These are phyloP conservation scores for Backusella tarrabulga DNA, from an alignment of 192 early-diverging fungal species.

Conservation along the genomic window DNA sequence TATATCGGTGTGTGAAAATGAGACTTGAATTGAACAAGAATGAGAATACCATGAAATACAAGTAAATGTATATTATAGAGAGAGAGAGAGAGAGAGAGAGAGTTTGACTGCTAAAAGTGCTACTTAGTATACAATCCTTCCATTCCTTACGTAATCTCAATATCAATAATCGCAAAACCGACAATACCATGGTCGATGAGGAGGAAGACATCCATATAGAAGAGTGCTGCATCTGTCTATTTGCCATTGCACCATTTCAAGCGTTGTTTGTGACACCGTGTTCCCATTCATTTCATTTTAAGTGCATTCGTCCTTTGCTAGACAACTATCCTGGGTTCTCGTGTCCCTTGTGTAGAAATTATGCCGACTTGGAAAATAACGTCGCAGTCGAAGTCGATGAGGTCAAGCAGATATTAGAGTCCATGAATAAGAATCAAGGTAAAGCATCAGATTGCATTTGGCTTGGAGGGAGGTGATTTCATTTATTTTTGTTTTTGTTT, in stretches of 20 bases:
- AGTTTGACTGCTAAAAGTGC: too few relatives aligned
- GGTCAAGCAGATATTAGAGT: background rate
- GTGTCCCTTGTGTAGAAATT: slow-evolving; percentile 90
- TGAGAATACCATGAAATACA: slow-evolving; percentile 58
- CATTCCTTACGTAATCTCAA: background rate
- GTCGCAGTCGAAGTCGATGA: slow-evolving; percentile 50
- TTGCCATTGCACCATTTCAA: slow-evolving; percentile 73
- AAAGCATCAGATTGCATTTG: too few relatives aligned
- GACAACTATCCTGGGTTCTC: slow-evolving; percentile 69
- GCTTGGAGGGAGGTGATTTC: too few relatives aligned
- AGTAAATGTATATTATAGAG: background rate
- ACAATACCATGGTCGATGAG: background rate
- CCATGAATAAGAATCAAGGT: background rate
- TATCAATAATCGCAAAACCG: background rate
- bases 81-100: too few relatives aligned
- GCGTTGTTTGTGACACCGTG: slow-evolving; percentile 84
- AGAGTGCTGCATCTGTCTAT: slow-evolving; percentile 85
- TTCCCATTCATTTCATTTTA: slow-evolving; percentile 86
- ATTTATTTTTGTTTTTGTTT: too few relatives aligned
- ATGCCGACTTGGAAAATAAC: slow-evolving; percentile 84
- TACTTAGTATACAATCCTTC: background rate
- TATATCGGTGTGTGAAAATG: slow-evolving; percentile 95
- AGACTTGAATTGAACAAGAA: slow-evolving; percentile 72
- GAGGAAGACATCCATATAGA: slow-evolving; percentile 10
- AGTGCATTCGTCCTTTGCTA: slow-evolving; percentile 85